These are phyloP conservation scores for Sporothrix humicola DNA, from an alignment of 2,329 filamentous ascomycete species.

Conservation along the genomic window DNA sequence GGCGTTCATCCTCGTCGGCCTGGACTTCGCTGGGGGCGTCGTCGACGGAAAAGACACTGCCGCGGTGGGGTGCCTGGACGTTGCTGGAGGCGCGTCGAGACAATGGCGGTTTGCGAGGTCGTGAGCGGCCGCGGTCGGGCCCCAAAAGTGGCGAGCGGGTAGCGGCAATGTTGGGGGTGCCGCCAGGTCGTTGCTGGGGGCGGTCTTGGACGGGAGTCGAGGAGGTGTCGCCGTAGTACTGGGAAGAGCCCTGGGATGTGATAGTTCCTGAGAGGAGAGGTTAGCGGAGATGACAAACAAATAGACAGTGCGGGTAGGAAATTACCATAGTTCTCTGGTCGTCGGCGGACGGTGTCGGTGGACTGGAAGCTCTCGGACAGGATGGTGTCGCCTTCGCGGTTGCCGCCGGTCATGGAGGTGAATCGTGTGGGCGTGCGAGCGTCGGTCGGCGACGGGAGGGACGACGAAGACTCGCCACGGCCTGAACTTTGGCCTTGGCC, in stretches of 20 bases:
- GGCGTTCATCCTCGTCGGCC: constrained; percentile 63
- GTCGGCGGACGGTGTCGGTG: constrained; percentile 64
- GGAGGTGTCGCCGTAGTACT: constrained; percentile 34
- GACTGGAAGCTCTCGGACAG: constrained; percentile 63
- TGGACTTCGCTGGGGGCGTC: constrained; percentile 84
- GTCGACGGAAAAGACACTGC: constrained; percentile 88
- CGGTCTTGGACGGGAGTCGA: constrained; percentile 46
- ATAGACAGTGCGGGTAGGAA: not conserved
- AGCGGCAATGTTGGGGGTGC: constrained; percentile 41
- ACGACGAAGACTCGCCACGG: constrained; percentile 27
- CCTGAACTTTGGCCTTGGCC: too few relatives aligned
- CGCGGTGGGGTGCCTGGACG: constrained; percentile 72
- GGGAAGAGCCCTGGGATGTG: constrained; percentile 30
- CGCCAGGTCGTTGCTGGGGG: constrained; percentile 46
- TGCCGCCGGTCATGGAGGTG: not conserved
- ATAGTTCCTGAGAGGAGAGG: constrained; percentile 30
- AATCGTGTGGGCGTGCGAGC: constrained; percentile 29
- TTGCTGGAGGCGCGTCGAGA: constrained; percentile 76
- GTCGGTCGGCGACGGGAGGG: constrained; percentile 31
- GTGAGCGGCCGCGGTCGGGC: constrained; percentile 56
- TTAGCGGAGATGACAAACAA: not conserved
- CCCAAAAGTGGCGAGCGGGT: constrained; percentile 54
- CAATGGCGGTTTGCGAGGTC: constrained; percentile 74
- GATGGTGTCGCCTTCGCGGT: constrained; percentile 44
- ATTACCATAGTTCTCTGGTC: constrained; percentile 61